These are phyloP conservation scores for Tuber calosporum DNA, from an alignment of 495 filamentous ascomycete genomes.

Conservation along the genomic window DNA sequence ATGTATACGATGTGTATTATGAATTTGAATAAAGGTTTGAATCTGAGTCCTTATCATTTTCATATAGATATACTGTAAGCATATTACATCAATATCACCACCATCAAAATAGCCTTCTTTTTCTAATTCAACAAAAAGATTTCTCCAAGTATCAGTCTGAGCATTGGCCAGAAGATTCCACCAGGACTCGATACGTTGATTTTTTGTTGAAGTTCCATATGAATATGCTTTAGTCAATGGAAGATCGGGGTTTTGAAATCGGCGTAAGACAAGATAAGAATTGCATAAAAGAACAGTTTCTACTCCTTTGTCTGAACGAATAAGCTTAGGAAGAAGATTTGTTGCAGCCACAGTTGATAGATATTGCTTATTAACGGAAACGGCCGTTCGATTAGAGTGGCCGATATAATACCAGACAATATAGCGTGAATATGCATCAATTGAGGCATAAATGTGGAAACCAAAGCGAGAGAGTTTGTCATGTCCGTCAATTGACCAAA, in stretches of 20 bases:
- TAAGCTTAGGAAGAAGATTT: background rate
- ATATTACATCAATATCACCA: no score
- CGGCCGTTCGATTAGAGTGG: background rate
- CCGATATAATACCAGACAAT: conserved; percentile 12
- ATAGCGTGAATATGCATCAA: conserved; percentile 11
- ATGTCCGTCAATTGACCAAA: conserved; percentile 20
- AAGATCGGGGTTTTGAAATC: background rate
- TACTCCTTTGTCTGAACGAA: background rate
- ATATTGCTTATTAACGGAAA: conserved; percentile 12
- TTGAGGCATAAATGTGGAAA: conserved; percentile 14
- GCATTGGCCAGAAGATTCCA: conserved; percentile 11
- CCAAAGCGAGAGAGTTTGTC: conserved; percentile 8
- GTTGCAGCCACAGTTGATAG: background rate
- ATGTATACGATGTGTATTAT: no score
- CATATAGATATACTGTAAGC: no score
- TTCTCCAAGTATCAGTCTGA: no score
- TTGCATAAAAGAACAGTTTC: conserved; percentile 7
- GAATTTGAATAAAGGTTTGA: no score
- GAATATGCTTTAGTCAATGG: conserved; percentile 2
- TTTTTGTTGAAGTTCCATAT: conserved; percentile 12
- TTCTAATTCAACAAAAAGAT: no score
- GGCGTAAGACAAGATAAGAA: background rate
- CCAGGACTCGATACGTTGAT: conserved; percentile 7
- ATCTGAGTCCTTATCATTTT: no score
- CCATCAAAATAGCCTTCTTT: no score